Evolutionary conservation across 805 yeast species (phyloP), one percentile per base, ranked within the genome.

Genomic region (Saturnispora quitensis): DNA sequence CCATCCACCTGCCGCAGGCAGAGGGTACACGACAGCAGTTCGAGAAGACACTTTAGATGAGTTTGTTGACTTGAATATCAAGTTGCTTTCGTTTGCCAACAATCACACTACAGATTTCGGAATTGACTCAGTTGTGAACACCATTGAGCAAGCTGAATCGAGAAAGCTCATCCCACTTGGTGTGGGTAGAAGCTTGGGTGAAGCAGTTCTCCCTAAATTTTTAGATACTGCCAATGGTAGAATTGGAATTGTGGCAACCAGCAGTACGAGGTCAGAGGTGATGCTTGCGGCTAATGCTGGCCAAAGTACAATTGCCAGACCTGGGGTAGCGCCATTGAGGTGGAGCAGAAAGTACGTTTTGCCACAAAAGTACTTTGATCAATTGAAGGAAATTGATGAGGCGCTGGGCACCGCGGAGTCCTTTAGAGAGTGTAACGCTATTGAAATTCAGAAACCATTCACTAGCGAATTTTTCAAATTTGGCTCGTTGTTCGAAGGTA

Each of bases 61-160:
- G 45, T 53, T 61, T 45, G 56, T 50, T 24, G 62, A 57, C 31
- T 53, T 62, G 42, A 62, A 62, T 51, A 56, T 62, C 52, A 54
- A 53, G 35, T 53, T 62, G 43, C 44, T 60, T 12, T 56, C 60
- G 17, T 58, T 62, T 43, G 66, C 66, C 12, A 62, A 62, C 53
- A 62, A 62, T 44, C 66, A 62, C 53, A 55, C 62, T 6, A 52
- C 58, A n/a, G 66, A 62, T 50, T 62, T 60, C 47, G 66, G 65
- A 5, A 55, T 57, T 43, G 58, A 55, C 38, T 61, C 64, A 45
- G 56, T 62, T 8, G 42, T 58, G 36, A 61, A 62, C 44, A 62
- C 66, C 6, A 50, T 62, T 7, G 58, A 60, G 27, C 61, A 59
- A 45, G 56, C 62, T 33, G 62, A 60, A 50, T 52, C 54, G 25